Percentiles rank a stretch among this genome's conserved stretches.
Conservation (phyloP, 306 rosid genomes). For the Ceratonia siliqua region DNA sequence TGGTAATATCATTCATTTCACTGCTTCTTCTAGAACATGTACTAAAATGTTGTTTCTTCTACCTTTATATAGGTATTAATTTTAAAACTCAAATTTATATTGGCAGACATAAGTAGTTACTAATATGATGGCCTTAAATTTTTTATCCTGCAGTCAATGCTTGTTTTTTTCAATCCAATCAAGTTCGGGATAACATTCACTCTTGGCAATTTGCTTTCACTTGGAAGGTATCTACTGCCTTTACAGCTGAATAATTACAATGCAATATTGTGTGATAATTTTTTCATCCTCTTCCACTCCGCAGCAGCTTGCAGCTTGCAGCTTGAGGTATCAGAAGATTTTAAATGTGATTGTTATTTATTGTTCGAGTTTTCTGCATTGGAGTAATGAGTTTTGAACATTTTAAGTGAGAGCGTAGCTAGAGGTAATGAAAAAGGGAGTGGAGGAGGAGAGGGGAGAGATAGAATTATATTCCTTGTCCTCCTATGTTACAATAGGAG, state of each 20-base stretch:
- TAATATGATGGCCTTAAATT: constrained; percentile 27
- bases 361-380: background rate
- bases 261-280: background rate
- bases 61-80: too few relatives aligned
- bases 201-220: constrained; percentile 88
- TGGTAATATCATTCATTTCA: too few relatives aligned
- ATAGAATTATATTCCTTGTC: background rate
- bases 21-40: too few relatives aligned
- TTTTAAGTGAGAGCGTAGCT: background rate
- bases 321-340: constrained; percentile 2
- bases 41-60: too few relatives aligned
- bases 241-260: constrained; percentile 22
- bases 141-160: constrained; percentile 76
- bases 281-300: background rate
- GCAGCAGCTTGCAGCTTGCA: background rate
- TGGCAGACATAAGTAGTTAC: constrained; percentile 29
- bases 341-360: background rate
- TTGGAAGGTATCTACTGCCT: constrained; percentile 75
- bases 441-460: background rate
- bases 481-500: background rate
- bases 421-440: background rate
- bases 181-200: constrained; percentile 89
- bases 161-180: constrained; percentile 88
- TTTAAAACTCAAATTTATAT: constrained; percentile 27
- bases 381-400: background rate